These are phyloP conservation scores for Fusarium miscanthi DNA, from an alignment of 2,329 filamentous ascomycete genomes.

Conservation along the genomic window DNA sequence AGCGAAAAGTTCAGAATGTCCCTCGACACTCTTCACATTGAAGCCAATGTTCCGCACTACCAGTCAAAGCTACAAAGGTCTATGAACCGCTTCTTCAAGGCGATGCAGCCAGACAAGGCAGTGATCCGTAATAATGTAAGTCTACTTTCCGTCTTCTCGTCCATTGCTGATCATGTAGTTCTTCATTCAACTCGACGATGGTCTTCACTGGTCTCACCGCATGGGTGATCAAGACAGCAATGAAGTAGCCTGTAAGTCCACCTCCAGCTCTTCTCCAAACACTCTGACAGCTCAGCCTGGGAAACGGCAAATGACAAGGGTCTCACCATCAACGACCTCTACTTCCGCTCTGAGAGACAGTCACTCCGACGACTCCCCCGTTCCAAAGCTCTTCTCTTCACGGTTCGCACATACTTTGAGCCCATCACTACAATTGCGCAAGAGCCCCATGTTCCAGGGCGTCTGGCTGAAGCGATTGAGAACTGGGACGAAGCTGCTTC, in stretches of 20 bases:
- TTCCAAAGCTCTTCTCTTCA: conserved; percentile 26
- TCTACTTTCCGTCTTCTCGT: accelerated
- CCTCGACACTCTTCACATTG: conserved; percentile 32
- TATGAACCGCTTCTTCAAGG: conserved; percentile 35
- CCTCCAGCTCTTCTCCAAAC: accelerated
- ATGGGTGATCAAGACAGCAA: conserved; percentile 30
- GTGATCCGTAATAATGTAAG: conserved; percentile 33
- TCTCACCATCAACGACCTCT: conserved; percentile 21
- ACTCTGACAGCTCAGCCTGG: conserved; percentile 26
- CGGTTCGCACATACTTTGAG: conserved; percentile 33
- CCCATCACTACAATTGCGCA: conserved; percentile 19
- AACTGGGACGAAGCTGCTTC: conserved; percentile 32
- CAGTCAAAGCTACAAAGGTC: conserved; percentile 29
- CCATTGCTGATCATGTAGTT: background rate
- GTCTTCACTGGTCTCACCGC: conserved; percentile 35
- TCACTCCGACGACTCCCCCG: conserved; percentile 30
- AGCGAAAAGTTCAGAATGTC: conserved; percentile 39
- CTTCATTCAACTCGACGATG: conserved; percentile 37
- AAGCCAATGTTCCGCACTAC: conserved; percentile 35
- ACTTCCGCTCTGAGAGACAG: conserved; percentile 37
- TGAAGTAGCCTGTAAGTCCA: conserved; percentile 18
- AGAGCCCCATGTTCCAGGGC: conserved; percentile 29
- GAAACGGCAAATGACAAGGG: conserved; percentile 19
- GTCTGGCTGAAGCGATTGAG: conserved; percentile 27
- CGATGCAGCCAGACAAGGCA: conserved; percentile 28